Percentiles rank a stretch among this genome's conserved stretches.
phyloP scores from a whole-genome alignment of 306 rosid species.

The Gastrolobium villosum region DNA sequence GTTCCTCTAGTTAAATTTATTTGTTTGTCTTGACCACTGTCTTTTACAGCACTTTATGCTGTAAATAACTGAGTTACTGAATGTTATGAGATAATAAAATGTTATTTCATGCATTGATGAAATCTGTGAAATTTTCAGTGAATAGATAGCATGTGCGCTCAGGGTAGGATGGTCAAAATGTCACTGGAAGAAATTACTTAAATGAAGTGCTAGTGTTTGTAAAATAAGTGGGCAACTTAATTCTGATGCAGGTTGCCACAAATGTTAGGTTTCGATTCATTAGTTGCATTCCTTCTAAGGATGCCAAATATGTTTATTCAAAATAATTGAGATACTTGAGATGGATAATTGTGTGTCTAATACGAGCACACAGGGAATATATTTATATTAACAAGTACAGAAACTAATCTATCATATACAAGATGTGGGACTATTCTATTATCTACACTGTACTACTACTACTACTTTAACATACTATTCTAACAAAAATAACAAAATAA shows the following conservation, averaged over 20 bases:
- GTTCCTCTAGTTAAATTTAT: not conserved
- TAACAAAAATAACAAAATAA: no score
- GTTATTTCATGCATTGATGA: not conserved
- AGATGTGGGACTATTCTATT: no score
- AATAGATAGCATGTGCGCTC: not conserved
- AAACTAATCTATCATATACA: no score
- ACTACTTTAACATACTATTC: no score
- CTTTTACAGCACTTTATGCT: not conserved
- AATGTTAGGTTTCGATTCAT: not conserved
- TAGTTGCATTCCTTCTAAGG: not conserved
- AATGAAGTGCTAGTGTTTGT: conserved; percentile 14
- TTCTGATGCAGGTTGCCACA: not conserved
- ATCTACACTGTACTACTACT: no score
- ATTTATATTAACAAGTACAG: no score
- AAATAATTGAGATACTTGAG: not conserved
- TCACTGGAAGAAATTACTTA: conserved; percentile 23
- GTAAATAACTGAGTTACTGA: not conserved
- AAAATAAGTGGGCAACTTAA: conserved; percentile 2
- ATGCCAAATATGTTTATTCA: not conserved
- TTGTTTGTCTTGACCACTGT: conserved; percentile 4
- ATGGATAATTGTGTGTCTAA: no score
- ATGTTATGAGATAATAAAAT: not conserved
- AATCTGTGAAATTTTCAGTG: not conserved
- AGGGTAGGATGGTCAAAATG: not conserved
- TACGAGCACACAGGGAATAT: no score